Base-by-base conservation (phyloP, 208 protist species). In the Crithidia expoeki region DNA sequence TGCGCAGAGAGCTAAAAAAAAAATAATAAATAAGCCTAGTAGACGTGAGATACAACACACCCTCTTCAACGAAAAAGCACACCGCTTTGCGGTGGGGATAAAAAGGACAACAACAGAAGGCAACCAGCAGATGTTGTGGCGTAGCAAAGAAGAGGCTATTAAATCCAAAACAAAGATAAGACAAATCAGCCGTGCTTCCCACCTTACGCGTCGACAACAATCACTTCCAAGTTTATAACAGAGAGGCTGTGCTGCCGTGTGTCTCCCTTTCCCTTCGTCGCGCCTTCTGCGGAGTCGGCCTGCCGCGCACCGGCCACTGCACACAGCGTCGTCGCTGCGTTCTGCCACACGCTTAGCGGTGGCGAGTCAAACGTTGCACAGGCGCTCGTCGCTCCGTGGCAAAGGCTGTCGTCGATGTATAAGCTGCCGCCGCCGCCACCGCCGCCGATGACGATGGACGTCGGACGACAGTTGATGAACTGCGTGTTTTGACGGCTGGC, bases 361-460 rank as follows among this genome's bases (percentile, higher is more conserved):
- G 89, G 89, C 1, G 86, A 91, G 1, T 5, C 40, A 61, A 94
- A 94, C 2, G 89, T 92, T 7, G 74, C 57, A 38, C 89, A 94
- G 19, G 64, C 57, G 23, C 75, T 79, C 1, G 89, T 92, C 9
- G 89, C 81, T 17, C 84, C 89, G 49, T 88, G 78, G 14, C 28
- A 60, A 12, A 92, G 60, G 21, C 72, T 76, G 40, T 68, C 44
- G 51, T 89, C 79, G 7, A 94, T 17, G 70, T 89, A 94, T 23
- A 94, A 17, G 52, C 79, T 83, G 66, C 79, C 84, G 19, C 82
- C 87, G 0, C 81, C 75, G 2, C 81, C 69, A 0, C 85, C 89
- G 0, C 89, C 89, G 36, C 89, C 89, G 66, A 94, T 80, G 16
- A 88, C 86, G 53, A 94, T 81, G 27, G 79, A 84, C 17, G 57